Evolutionary conservation across 306 rosid species (phyloP), one percentile per base, ranked within the genome.

Genomic region (Prunus persica): DNA sequence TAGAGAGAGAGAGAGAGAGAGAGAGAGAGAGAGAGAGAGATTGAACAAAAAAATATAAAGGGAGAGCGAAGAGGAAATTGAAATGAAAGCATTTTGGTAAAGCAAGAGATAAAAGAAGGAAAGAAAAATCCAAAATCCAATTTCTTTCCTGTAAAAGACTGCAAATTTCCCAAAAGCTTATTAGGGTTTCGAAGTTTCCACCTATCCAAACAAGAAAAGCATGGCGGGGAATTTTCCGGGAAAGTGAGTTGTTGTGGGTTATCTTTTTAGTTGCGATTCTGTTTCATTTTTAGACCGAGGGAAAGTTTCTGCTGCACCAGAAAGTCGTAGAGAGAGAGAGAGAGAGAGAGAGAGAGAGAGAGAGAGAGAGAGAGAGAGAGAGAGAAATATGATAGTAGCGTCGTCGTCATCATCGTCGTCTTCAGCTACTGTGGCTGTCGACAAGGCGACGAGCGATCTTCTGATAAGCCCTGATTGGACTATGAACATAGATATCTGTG

Each of bases 391-490:
- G 85, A 72, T 77, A 74, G 58, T 63, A 52, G 87, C 74, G 72
- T 81, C 86, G 19, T 70, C 84, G 16, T 79, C 79, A 25, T 67
- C 96, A 45, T 79, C 87, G 79, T 94, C 96, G 76, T 88, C 98
- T 76, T 88, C 99, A 67, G 97, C 97, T 43, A 83, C 87, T 27
- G 98, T 92, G 30, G 99, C 99, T 64, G 99, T 96, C 18, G 99
- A 96, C 73, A 96, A 96, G 84, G 99, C 99, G 75, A 96, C 99
- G 80, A 96, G 99, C 88, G 99, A 91, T 84, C 98, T 96, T 87
- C 97, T 96, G 69, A 86, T 96, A 74, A 90, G 90, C 25, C 99
- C 99, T 73, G 99, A 96, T 91, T 96, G 99, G 99, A 92, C 99
- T 68, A 92, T 96, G 91, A 96, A 96, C 82, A 96, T 96, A 80